These are phyloP conservation scores for Ogataea haglerorum DNA, from an alignment of 805 yeast genomes.

Conservation along the genomic window DNA sequence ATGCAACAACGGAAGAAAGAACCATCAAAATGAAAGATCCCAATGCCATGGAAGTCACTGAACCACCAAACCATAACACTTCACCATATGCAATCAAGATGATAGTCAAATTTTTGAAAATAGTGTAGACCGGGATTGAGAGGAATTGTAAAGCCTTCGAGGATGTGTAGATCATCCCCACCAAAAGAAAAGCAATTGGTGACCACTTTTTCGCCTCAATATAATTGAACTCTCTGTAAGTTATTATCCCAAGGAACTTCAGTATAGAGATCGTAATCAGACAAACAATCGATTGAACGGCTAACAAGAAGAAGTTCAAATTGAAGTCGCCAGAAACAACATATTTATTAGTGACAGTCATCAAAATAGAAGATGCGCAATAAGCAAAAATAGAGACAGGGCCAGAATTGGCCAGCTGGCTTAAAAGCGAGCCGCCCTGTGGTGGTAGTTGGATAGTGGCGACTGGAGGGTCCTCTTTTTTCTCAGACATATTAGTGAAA, in stretches of 20 bases:
- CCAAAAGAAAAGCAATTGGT: conserved; percentile 87
- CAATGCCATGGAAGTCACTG: conserved; percentile 83
- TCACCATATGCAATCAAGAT: conserved; percentile 98
- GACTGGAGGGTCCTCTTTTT: conserved; percentile 28
- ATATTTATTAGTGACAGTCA: conserved; percentile 97
- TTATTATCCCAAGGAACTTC: conserved; percentile 71
- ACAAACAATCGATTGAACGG: conserved; percentile 87
- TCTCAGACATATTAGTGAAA: conserved; percentile 22
- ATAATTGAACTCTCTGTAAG: conserved; percentile 79
- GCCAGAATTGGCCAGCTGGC: conserved; percentile 46
- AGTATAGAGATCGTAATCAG: conserved; percentile 66
- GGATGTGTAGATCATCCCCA: conserved; percentile 92
- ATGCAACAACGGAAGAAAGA: conserved; percentile 92
- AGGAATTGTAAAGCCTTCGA: conserved; percentile 91
- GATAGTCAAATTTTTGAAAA: conserved; percentile 95
- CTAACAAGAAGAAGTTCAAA: conserved; percentile 85
- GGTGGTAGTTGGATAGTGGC: conserved; percentile 18
- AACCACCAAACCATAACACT: conserved; percentile 94
- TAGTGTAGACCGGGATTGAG: conserved; percentile 93
- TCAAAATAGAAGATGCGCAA: conserved; percentile 90
- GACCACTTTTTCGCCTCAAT: conserved; percentile 94
- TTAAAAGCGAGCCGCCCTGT: conserved; percentile 18
- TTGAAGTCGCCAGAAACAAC: conserved; percentile 76
- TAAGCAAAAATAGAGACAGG: conserved; percentile 74
- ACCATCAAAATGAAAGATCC: conserved; percentile 91